A percentile compares a stretch with the other conserved stretches of the same genome.
These are phyloP conservation scores for Cryptosporidium sp. DNA, from an alignment of 169 alveolate species.

Conservation along the genomic window DNA sequence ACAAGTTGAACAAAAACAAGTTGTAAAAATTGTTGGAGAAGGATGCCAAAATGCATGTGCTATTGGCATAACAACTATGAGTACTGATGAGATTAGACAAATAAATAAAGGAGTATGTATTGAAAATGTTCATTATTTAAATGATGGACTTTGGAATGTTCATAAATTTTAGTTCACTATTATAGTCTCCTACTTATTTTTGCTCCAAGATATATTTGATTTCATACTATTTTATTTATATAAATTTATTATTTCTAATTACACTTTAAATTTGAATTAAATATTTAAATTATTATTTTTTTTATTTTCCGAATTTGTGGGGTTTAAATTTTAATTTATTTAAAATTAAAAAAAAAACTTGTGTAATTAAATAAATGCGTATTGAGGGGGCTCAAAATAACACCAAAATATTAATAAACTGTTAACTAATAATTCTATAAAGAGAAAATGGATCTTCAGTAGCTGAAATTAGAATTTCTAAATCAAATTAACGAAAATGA, in stretches of 20 bases:
- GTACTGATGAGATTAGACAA: constrained; percentile 91
- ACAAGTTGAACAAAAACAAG: constrained; percentile 87
- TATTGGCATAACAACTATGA: constrained; percentile 94
- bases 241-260: neutral
- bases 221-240: neutral
- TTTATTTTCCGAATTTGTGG: neutral
- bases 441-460: neutral
- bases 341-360: too few species aligned
- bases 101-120: constrained; percentile 92
- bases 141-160: constrained; percentile 95
- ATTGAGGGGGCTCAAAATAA: neutral
- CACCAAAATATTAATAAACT: too few species aligned
- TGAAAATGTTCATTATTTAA: constrained; percentile 90
- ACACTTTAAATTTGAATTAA: neutral
- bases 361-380: neutral
- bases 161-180: constrained; percentile 27
- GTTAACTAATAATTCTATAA: too few species aligned
- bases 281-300: too few species aligned
- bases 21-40: constrained; percentile 90
- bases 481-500: neutral
- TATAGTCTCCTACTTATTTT: neutral
- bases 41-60: constrained; percentile 95
- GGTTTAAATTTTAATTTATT: neutral
- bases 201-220: neutral
- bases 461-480: neutral